Base-by-base conservation (phyloP, 331 rosid species). In the Phaseolus coccineus region DNA sequence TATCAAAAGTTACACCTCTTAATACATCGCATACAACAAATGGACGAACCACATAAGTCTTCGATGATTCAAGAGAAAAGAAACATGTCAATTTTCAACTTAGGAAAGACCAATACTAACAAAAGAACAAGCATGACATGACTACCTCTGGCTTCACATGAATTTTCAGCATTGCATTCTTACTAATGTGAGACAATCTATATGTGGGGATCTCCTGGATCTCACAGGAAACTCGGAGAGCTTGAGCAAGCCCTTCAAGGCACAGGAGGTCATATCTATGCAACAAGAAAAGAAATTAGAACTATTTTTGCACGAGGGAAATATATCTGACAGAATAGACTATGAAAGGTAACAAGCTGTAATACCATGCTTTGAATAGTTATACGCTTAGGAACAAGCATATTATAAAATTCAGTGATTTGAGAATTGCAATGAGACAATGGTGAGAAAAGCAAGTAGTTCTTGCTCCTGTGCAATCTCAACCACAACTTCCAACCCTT, bases 181-280 rank as follows among this genome's bases (percentile, higher is more conserved):
- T 87, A 77, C 92, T 86, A 52, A 90, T 85, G 75, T 82, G 73
- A 25, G 97, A 83, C 87, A 91, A 69, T 69, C 53, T 87, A 56
- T 93, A 93, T 8, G 81, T 73, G 7, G 98, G 99, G 48, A 83
- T 87, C 83, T 89, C 87, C 78, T 90, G 92, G 67, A 33, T 9
- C 77, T 80, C 80, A 53, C 87, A 81, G 74, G 93, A 96, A 48
- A 93, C 81, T 59, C 93, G 88, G 40, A 96, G 97, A 3, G 98
- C 90, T 74, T 91, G 97, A n/a, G 97, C 96, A 73, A 93, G 84
- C 81, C 98, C 99, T 85, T 96, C 99, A 19, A 96, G 96, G 80
- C 98, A 96, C 71, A 96, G 93, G 83, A 96, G 90, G 75, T 96
- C 99, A 81, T 96, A 96, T 86, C 99, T 96, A 81, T 24, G 56